These are phyloP conservation scores for Starmerella sp. DNA, from an alignment of 805 yeast genomes.

Conservation along the genomic window DNA sequence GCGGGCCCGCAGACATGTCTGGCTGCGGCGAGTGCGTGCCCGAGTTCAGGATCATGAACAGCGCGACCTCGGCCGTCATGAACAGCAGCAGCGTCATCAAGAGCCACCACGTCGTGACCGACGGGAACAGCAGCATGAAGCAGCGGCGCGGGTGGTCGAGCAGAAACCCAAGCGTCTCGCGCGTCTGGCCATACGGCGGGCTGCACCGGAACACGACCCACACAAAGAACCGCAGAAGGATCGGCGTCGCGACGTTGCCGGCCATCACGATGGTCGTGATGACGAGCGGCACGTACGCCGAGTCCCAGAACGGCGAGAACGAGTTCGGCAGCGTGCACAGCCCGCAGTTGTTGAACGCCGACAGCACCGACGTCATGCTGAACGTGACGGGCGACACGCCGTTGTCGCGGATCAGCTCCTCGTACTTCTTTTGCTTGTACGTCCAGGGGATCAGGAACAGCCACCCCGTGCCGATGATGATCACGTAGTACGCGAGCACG, in stretches of 20 bases:
- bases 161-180: conserved; percentile 72
- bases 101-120: conserved; percentile 93
- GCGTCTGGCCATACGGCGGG: conserved; percentile 37
- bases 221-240: conserved; percentile 63
- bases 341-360: conserved; percentile 80
- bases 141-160: conserved; percentile 96
- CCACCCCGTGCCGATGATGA: conserved; percentile 58
- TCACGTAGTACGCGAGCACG: conserved; percentile 54
- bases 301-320: conserved; percentile 52
- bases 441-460: conserved; percentile 39
- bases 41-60: conserved; percentile 71
- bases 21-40: conserved; percentile 32
- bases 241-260: conserved; percentile 94
- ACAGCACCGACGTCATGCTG: conserved; percentile 75
- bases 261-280: conserved; percentile 63
- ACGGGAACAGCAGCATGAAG: conserved; percentile 82
- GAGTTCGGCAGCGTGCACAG: conserved; percentile 72
- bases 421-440: conserved; percentile 22
- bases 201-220: conserved; percentile 67
- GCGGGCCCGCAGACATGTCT: conserved; percentile 51
- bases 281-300: conserved; percentile 54
- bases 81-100: conserved; percentile 54
- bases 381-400: conserved; percentile 83
- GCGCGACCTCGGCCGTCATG: conserved; percentile 65
- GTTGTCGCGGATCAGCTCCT: conserved; percentile 33